These are phyloP conservation scores for Geotrichum cucujoidarum DNA, from an alignment of 1,139 yeast genomes.

Conservation along the genomic window DNA sequence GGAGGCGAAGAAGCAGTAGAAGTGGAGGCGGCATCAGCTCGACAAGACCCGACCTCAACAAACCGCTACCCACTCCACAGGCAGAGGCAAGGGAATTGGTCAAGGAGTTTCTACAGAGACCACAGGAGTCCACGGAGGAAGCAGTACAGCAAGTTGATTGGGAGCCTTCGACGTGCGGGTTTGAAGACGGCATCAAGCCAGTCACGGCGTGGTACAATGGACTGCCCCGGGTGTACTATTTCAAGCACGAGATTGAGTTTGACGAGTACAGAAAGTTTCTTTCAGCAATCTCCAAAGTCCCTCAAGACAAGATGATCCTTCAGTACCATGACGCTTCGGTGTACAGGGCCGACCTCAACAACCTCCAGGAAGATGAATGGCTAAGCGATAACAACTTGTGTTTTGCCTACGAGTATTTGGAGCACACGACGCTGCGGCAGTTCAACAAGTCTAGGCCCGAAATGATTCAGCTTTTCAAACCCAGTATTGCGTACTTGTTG, in stretches of 20 bases:
- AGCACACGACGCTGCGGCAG: constrained; percentile 28
- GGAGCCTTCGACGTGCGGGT: constrained; percentile 22
- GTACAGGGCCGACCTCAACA: constrained; percentile 45
- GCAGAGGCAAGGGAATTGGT: background rate
- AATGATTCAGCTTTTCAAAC: constrained; percentile 37
- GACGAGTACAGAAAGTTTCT: background rate
- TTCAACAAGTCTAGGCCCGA: constrained; percentile 9
- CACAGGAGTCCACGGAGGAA: background rate
- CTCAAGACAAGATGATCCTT: constrained; percentile 13
- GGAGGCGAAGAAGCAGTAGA: too few species aligned
- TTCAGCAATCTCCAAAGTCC: background rate
- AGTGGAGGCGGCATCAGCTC: background rate
- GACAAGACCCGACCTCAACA: constrained; percentile 3
- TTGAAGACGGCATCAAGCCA: constrained; percentile 20
- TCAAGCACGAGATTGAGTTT: constrained; percentile 9
- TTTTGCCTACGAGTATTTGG: constrained; percentile 57
- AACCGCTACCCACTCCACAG: constrained; percentile 6
- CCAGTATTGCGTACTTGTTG: constrained; percentile 41
- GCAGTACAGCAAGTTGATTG: background rate
- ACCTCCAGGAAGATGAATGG: constrained; percentile 57
- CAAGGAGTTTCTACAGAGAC: background rate
- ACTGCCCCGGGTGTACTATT: constrained; percentile 2
- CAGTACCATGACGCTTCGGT: constrained; percentile 43
- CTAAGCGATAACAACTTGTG: constrained; percentile 66
- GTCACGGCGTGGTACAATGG: background rate